These are phyloP conservation scores for Citrus glauca DNA, from an alignment of 345 rosid species.

Conservation along the genomic window DNA sequence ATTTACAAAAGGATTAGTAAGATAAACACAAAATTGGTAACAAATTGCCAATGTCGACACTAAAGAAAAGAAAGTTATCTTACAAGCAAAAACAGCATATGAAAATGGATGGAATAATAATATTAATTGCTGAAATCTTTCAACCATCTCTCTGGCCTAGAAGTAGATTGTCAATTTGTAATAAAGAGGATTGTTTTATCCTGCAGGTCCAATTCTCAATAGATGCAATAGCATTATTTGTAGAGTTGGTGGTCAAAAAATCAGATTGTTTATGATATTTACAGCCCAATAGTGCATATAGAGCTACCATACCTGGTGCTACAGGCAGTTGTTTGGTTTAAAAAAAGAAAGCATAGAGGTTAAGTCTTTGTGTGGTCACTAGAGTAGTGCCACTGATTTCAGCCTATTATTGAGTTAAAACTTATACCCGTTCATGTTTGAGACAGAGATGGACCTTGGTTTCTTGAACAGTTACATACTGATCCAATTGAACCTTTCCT, in stretches of 20 bases:
- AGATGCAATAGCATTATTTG: neutral
- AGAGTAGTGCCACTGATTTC: neutral
- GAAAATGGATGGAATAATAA: neutral
- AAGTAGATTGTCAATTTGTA: neutral
- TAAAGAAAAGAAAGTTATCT: neutral
- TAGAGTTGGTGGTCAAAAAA: neutral
- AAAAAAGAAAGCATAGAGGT: neutral
- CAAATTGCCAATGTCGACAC: neutral
- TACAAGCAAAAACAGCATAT: neutral
- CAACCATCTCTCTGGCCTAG: neutral
- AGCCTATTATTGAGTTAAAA: neutral
- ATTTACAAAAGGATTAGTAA: neutral
- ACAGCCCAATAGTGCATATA: neutral
- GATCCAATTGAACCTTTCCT: too few relatives aligned
- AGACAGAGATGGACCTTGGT: neutral
- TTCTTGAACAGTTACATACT: neutral
- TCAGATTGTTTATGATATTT: neutral
- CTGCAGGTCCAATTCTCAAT: neutral
- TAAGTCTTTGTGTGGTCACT: constrained; percentile 8
- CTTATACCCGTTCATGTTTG: neutral
- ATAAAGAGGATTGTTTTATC: neutral
- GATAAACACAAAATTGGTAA: neutral
- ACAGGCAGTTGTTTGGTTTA: neutral
- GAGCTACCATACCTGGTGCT: neutral
- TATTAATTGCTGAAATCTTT: neutral